Base-by-base conservation (phyloP, 1,284 basidiomycete genomes). In the Sporisorium exsertum region DNA sequence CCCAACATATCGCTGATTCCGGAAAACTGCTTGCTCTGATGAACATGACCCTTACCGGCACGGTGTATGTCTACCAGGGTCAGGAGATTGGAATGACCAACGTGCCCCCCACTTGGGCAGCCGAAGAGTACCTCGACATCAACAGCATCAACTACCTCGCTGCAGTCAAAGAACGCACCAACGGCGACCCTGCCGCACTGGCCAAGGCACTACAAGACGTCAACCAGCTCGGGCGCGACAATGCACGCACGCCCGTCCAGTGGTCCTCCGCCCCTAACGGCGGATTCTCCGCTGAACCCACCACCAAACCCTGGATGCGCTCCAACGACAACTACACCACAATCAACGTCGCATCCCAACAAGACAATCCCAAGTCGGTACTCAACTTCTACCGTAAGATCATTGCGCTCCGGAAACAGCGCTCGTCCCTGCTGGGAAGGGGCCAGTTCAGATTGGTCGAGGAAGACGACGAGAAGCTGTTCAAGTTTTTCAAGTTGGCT, bases 21-120 rank as follows among this genome's bases (percentile, higher is more conserved):
- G 91, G 89, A 10, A 92, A 92, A 81, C 85, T 92, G 83, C 85
- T 93, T 22, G 89, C 90, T 0, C 86, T 91, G 26, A 84, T 92
- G 55, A 88, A 92, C 76, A 86, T 89, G 40, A 89, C 90, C 0
- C 88, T 90, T 55, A 87, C 88, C 1, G 92, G 92, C 3, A 92
- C 92, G 13, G 84, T 91, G 70, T 93, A 90, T 82, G 87, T 93
- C 15, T 92, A 90, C 83, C 91, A 93, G 86, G 91, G 92, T 35
- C 60, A 82, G 52, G 81, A 82, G 64, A 88, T 93, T 0, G 92
- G 89, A 0, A 87, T 91, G 86, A 89, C 88, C 85, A 93, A 93
- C 70, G 88, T 92, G 46, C 91, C 92, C 8, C 80, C 86, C 33
- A 84, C 86, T 5, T 92, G 92, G 91, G 88, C 88, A 0, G 87